A percentile compares a stretch with the other conserved stretches of the same genome.
Evolutionary conservation across 345 rosid species (phyloP).

Genomic region (Erodium maritimum): DNA sequence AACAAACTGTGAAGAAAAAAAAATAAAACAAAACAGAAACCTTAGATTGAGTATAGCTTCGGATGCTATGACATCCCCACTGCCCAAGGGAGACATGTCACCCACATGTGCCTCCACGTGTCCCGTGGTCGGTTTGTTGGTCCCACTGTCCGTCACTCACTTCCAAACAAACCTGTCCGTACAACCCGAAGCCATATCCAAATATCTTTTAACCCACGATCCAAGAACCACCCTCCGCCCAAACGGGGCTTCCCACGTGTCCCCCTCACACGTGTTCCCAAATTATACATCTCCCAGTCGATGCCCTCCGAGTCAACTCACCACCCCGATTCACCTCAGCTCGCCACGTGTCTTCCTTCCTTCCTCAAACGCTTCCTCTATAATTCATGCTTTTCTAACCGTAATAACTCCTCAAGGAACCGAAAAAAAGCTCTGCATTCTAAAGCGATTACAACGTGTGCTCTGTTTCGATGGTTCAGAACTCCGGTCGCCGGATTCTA

Average conservation of each 20-base stretch:
- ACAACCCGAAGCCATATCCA: no score
- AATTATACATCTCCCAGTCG: not conserved
- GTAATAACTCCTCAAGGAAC: not conserved
- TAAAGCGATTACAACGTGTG: not conserved
- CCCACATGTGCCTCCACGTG: no score
- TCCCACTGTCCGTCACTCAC: no score
- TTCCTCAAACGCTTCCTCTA: not conserved
- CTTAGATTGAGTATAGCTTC: no score
- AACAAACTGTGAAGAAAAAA: no score
- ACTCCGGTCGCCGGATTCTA: constrained; percentile 44
- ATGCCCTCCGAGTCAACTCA: no score
- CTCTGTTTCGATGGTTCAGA: constrained; percentile 24
- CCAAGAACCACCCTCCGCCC: constrained; percentile 18
- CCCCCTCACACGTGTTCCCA: constrained; percentile 11
- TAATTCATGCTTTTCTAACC: constrained; percentile 4
- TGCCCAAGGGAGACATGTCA: no score
- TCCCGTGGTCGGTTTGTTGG: no score
- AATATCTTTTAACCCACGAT: constrained; percentile 4
- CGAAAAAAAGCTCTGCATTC: not conserved
- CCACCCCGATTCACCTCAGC: not conserved
- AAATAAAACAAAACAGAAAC: no score
- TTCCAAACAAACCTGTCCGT: no score
- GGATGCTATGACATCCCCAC: no score
- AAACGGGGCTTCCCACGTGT: constrained; percentile 19
- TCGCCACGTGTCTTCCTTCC: constrained; percentile 34